These are phyloP conservation scores for Pythium insidiosum DNA, from an alignment of 352 stramenopile genomes.

Conservation along the genomic window DNA sequence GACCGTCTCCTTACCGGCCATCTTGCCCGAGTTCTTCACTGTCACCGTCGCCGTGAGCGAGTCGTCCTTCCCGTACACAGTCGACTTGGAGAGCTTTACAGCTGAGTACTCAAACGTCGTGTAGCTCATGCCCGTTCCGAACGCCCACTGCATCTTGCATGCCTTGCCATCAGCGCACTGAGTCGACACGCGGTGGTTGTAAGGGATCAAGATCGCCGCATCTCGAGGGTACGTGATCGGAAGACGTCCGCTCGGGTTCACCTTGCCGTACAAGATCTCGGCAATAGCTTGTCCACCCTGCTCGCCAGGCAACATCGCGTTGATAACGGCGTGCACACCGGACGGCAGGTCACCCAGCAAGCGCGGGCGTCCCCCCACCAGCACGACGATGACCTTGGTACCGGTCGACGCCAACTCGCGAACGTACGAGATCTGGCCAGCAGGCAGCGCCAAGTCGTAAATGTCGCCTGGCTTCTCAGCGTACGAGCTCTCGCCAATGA, in stretches of 20 bases:
- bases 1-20: slow-evolving; percentile 22
- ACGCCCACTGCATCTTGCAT: slow-evolving; percentile 36
- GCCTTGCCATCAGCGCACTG: slow-evolving; percentile 12
- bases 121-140: slow-evolving; percentile 56
- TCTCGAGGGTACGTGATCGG: slow-evolving; percentile 80
- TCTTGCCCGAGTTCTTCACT: slow-evolving; percentile 18
- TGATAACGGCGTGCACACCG: slow-evolving; percentile 59
- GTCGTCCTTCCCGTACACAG: slow-evolving; percentile 8
- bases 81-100: slow-evolving; percentile 21
- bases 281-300: slow-evolving; percentile 72
- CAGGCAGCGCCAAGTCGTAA: slow-evolving; percentile 52
- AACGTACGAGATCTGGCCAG: slow-evolving; percentile 70
- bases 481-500: slow-evolving; percentile 72
- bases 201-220: slow-evolving; percentile 50
- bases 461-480: slow-evolving; percentile 86
- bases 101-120: slow-evolving; percentile 41
- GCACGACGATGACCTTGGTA: slow-evolving; percentile 77
- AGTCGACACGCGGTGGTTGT: slow-evolving; percentile 59
- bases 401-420: slow-evolving; percentile 43
- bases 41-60: slow-evolving; percentile 6
- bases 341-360: slow-evolving; percentile 52
- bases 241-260: slow-evolving; percentile 77
- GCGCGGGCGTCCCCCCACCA: slow-evolving; percentile 72
- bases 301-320: slow-evolving; percentile 74
- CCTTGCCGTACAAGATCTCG: slow-evolving; percentile 69